Base-by-base conservation (phyloP, 192 early-diverging fungal genomes). In the Obelidium mucronatum region DNA sequence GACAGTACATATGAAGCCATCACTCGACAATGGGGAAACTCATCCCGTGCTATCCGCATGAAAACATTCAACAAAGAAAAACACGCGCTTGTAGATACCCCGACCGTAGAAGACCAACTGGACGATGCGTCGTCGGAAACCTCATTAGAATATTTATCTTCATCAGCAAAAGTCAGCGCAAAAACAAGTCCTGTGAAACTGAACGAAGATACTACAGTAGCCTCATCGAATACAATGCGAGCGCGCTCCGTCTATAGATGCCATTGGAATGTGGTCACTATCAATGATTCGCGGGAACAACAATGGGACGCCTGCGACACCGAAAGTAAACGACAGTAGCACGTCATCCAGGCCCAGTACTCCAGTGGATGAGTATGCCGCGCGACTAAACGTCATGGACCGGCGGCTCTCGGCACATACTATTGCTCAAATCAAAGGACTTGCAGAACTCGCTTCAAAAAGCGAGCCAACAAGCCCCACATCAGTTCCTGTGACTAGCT, bases 1-100 rank as follows among this genome's bases (percentile, higher is more conserved):
- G 82, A 86, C n/a, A 26, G 22, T 6, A 65, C 85, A 13, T 80
- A 59, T 51, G 73, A 65, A 5, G 26, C 54, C 40, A 75, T 86
- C 19, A 73, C 62, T 22, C 72, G 55, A 26, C 59, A 76, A 26
- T 81, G 79, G 82, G 73, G 76, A 51, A 68, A 68, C 54, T 53
- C 74, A 13, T 71, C 66, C 34, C n/a, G 40, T 15, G 52, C 55
- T 37, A 76, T 80, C 34, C 39, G 55, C n/a, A 74, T 80, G 67
- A 39, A 67, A 31, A 80, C 79, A 4, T 75, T 80, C 55, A 69
- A 42, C 40, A 51, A 60, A 26, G 37, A n/a, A 66, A 59, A 48
- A 51, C 26, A 15, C 30, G 6, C 24, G 26, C 17, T 44, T 17
- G 11, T 37, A 39, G 19, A 70, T 70, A 28, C 33, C 35, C 40